Base-by-base conservation (phyloP, 1,284 basidiomycete species). In the Lentinula novae-zelandiae region DNA sequence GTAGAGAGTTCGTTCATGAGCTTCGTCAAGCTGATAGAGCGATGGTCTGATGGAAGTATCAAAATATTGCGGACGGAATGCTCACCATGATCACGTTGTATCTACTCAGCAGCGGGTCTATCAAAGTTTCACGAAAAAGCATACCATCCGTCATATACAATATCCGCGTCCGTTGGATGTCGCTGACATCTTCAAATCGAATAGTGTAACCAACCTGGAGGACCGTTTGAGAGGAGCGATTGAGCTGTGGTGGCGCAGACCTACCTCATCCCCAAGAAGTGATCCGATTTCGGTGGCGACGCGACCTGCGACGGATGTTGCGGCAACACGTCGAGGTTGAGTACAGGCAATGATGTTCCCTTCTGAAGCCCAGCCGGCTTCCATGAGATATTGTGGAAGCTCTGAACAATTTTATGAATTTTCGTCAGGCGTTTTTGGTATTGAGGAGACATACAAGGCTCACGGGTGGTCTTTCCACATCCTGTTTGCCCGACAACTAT, bases 61-160 rank as follows among this genome's bases (percentile, higher is more conserved):
- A 12, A 49, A 34, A 6, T 3, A 50, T 9, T 5, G 17, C 6
- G 12, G 27, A 27, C 56, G 48, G 12, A 27, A 5, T 5, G 73
- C 84, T 60, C 66, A 95, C 95, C 89, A 99, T 97, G 63, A 99
- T 90, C 4, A 96, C 92, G 69, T 94, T 96, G 69, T 97, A 99
- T 36, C 87, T 85, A 69, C 89, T 92, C 53, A 99, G 79, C 39
- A 98, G 74, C 20, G 92, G 93, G 69, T 98, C 94, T 42, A 93
- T 79, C 66, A 98, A 84, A 40, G 93, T 90, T 77, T 99, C 97
- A 62, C 96, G 87, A 69, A 99, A 95, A 31, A 99, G 84, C 85
- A 98, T 96, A 48, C 97, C 96, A 72, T 99, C 97, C 33, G 97
- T 99, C 84, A 98, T 85, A 75, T 98, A 99, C 61, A 95, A 86